Conservation (phyloP, 306 rosid species). For the Vigna reflexopilosa region DNA sequence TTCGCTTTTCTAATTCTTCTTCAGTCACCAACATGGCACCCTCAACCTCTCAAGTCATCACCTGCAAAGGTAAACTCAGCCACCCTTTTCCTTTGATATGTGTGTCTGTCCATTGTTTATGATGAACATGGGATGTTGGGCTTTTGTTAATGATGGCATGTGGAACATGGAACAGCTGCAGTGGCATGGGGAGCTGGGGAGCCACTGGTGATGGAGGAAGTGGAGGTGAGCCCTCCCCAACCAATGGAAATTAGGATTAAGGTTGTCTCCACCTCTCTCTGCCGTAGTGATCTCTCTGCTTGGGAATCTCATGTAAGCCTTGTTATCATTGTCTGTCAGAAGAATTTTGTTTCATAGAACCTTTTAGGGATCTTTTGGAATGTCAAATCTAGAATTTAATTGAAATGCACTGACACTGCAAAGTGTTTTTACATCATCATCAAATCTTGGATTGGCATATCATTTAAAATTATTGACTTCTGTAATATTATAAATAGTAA, state of each 20-base stretch:
- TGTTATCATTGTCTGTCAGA: neutral
- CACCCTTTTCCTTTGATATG: neutral
- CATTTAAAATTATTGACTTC: neutral
- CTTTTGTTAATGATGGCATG: neutral
- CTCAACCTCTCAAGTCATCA: constrained; percentile 56
- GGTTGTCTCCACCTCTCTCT: constrained; percentile 90
- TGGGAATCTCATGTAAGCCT: constrained; percentile 81
- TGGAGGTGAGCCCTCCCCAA: constrained; percentile 82
- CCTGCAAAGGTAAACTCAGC: constrained; percentile 78
- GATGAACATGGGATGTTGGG: neutral
- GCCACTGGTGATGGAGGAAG: constrained; percentile 79
- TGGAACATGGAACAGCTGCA: constrained; percentile 64
- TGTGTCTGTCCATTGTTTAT: neutral
- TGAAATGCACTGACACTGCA: neutral
- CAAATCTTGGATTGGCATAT: neutral
- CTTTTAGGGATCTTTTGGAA: neutral
- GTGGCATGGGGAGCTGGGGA: constrained; percentile 94
- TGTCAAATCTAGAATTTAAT: neutral
- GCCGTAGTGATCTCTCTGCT: constrained; percentile 90
- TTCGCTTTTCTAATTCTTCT: neutral
- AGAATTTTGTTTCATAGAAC: neutral
- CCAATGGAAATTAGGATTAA: constrained; percentile 77
- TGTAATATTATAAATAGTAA: neutral
- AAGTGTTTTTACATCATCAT: neutral
- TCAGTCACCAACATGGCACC: constrained; percentile 48